Percentiles rank a stretch among this genome's conserved stretches.
Evolutionary conservation across 108 stramenopile genomes (phyloP).

Genomic region (Nitzschia sp.): DNA sequence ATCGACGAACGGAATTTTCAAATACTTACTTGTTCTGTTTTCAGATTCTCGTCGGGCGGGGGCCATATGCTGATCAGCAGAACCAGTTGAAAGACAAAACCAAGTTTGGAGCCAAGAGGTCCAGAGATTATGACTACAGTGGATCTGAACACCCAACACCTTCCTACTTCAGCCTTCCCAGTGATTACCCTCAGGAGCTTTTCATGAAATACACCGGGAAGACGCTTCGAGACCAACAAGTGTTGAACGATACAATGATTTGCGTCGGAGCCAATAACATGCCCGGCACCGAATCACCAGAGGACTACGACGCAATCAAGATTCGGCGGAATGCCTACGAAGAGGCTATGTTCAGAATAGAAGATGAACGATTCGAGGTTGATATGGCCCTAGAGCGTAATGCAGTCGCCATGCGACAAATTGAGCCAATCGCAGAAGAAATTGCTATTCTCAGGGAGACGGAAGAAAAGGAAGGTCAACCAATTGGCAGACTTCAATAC

Average conservation of each 20-base stretch:
- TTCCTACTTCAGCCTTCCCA: conserved; percentile 68
- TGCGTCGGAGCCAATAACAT: conserved; percentile 33
- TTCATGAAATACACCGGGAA: conserved; percentile 56
- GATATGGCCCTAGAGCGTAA: conserved; percentile 98
- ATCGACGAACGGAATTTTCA: not conserved
- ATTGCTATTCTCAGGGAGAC: conserved; percentile 61
- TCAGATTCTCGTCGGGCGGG: conserved; percentile 62
- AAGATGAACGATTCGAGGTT: conserved; percentile 93
- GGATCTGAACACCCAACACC: conserved; percentile 56
- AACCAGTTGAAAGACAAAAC: conserved; percentile 55
- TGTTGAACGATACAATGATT: conserved; percentile 59
- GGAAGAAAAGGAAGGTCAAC: conserved; percentile 87
- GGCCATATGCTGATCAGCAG: conserved; percentile 75
- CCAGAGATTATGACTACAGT: conserved; percentile 55
- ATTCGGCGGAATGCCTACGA: conserved; percentile 72
- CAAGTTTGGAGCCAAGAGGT: conserved; percentile 61
- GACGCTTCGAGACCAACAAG: conserved; percentile 43
- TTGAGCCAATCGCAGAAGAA: conserved; percentile 94
- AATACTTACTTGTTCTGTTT: conserved; percentile 1
- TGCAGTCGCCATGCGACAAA: conserved; percentile 73
- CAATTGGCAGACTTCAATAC: conserved; percentile 83
- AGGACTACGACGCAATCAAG: conserved; percentile 56
- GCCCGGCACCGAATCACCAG: conserved; percentile 38
- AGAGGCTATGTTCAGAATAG: conserved; percentile 74
- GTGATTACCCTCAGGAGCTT: conserved; percentile 55